Conservation (phyloP, 2,329 filamentous ascomycete species). For the Myrmaecium sp. region DNA sequence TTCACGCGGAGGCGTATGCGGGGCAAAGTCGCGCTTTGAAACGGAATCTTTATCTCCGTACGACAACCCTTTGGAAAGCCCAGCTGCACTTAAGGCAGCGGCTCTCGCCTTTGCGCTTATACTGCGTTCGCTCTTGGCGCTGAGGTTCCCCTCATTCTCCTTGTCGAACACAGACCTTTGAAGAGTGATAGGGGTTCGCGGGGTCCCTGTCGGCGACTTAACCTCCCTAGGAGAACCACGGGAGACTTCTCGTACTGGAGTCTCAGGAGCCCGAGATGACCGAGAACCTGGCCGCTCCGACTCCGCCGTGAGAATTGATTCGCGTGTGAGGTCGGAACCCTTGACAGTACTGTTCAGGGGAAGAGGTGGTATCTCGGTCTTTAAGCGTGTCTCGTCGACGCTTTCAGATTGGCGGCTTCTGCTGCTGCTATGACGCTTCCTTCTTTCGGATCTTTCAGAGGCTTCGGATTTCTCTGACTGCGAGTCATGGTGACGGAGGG, state of each 20-base stretch:
- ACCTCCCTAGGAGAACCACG: slow-evolving; percentile 37
- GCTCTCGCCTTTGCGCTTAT: slow-evolving; percentile 16
- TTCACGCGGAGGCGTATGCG: slow-evolving; percentile 34
- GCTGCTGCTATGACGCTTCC: slow-evolving; percentile 32
- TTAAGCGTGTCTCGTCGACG: slow-evolving; percentile 25
- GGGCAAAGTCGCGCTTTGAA: slow-evolving; percentile 20
- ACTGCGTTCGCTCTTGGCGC: slow-evolving; percentile 28
- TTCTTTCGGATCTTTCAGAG: slow-evolving; percentile 27
- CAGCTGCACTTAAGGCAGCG: slow-evolving; percentile 21
- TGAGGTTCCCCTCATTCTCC: slow-evolving; percentile 36
- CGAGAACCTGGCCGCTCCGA: slow-evolving; percentile 57
- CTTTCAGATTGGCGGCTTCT: slow-evolving; percentile 38
- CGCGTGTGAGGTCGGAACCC: slow-evolving; percentile 72
- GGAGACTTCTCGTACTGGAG: slow-evolving; percentile 44
- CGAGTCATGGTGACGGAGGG: slow-evolving; percentile 48
- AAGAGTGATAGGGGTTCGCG: slow-evolving; percentile 38
- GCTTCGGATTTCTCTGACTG: slow-evolving; percentile 32
- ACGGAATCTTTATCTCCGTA: slow-evolving; percentile 17
- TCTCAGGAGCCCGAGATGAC: slow-evolving; percentile 39
- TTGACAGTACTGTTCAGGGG: slow-evolving; percentile 76
- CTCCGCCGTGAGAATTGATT: slow-evolving; percentile 69
- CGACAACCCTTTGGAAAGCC: slow-evolving; percentile 22
- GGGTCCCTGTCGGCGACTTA: slow-evolving; percentile 41
- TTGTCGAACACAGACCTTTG: slow-evolving; percentile 47
- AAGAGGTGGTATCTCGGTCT: slow-evolving; percentile 57